phyloP scores from a whole-genome alignment of 2,329 filamentous ascomycete species.

The Microdochium bolleyi region DNA sequence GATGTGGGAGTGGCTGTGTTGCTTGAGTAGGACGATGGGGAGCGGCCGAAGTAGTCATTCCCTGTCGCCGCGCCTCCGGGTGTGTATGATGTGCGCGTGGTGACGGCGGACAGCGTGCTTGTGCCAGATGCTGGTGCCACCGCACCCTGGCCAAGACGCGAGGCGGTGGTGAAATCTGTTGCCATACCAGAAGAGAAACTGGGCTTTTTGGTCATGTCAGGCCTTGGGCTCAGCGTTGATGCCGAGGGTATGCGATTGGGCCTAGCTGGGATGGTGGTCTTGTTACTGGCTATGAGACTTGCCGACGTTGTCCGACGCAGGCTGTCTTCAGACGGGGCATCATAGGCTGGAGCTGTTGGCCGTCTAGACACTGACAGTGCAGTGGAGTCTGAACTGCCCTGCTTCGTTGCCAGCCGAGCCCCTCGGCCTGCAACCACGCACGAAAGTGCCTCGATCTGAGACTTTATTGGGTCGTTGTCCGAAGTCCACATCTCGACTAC shows the following conservation, averaged over 20 bases:
- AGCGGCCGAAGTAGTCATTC: neutral
- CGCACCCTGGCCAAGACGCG: slow-evolving; percentile 24
- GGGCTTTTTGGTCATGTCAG: slow-evolving; percentile 18
- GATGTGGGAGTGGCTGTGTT: neutral
- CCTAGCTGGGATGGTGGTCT: slow-evolving; percentile 16
- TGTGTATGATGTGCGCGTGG: slow-evolving; percentile 15
- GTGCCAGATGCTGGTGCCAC: slow-evolving; percentile 19
- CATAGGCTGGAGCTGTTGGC: neutral
- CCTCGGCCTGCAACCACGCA: slow-evolving; percentile 62
- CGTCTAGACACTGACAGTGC: neutral
- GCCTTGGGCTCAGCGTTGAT: slow-evolving; percentile 21
- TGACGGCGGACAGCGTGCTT: slow-evolving; percentile 18
- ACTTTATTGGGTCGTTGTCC: slow-evolving; percentile 54
- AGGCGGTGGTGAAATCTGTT: slow-evolving; percentile 37
- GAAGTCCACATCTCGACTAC: slow-evolving; percentile 60
- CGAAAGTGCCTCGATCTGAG: slow-evolving; percentile 57
- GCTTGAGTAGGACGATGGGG: neutral
- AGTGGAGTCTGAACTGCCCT: slow-evolving; percentile 21
- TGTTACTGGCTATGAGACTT: slow-evolving; percentile 29
- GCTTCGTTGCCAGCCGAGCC: slow-evolving; percentile 33
- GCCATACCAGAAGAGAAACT: slow-evolving; percentile 18
- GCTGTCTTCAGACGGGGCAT: neutral
- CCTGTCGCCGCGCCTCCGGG: slow-evolving; percentile 3
- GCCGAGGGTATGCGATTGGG: slow-evolving; percentile 27
- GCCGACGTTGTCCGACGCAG: slow-evolving; percentile 18